phyloP scores from a whole-genome alignment of 192 early-diverging fungal species.

The Coemansia sp. region DNA sequence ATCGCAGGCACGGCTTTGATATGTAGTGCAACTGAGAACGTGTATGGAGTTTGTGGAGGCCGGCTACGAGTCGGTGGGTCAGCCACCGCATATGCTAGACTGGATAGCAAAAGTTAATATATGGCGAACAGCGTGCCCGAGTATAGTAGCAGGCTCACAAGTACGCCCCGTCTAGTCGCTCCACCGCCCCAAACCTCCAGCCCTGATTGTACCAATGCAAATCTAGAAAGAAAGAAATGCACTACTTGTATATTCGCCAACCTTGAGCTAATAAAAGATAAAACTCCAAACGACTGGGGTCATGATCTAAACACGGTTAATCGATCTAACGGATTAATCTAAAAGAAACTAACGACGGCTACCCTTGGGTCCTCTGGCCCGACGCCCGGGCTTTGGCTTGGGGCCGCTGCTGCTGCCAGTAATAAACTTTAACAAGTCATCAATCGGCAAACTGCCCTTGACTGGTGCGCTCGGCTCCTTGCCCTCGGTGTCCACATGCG shows the following conservation, averaged over 20 bases:
- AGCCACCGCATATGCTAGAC: not conserved
- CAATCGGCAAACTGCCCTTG: slow-evolving; percentile 73
- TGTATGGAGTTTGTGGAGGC: not conserved
- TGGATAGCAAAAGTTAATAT: not conserved
- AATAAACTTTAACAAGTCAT: slow-evolving; percentile 76
- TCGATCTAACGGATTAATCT: not conserved
- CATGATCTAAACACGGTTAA: too few species aligned
- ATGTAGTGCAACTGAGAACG: not conserved
- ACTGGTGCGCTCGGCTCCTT: slow-evolving; percentile 6
- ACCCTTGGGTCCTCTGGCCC: slow-evolving; percentile 38
- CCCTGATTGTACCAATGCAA: too few species aligned
- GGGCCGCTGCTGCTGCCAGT: slow-evolving; percentile 35
- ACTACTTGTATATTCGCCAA: too few species aligned
- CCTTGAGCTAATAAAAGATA: too few species aligned
- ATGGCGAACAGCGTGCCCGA: too few species aligned
- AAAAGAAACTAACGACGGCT: slow-evolving; percentile 21
- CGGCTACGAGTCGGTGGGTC: not conserved
- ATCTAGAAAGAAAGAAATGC: too few species aligned
- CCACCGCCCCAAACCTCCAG: too few species aligned
- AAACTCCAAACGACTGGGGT: too few species aligned
- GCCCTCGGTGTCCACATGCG: slow-evolving; percentile 41
- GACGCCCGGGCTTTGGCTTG: slow-evolving; percentile 38
- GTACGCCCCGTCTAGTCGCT: too few species aligned
- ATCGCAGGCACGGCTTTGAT: not conserved
- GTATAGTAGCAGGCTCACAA: too few species aligned